A percentile compares a stretch with the other conserved stretches of the same genome.
Conservation (phyloP, 2,329 filamentous ascomycete species). For the Calonectria multiphialidica region DNA sequence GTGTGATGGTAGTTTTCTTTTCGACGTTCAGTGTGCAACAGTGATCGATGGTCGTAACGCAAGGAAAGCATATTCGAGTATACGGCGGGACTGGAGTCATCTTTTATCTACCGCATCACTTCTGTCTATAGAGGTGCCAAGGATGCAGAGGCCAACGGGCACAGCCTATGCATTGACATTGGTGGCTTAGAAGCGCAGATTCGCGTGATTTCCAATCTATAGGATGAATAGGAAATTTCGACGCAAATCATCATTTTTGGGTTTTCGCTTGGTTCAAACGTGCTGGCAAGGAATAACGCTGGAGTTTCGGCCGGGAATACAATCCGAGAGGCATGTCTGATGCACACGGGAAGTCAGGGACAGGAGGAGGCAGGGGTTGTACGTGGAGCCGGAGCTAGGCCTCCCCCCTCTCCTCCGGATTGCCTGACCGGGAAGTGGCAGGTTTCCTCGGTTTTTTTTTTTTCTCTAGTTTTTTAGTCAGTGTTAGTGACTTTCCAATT, state of each 20-base stretch:
- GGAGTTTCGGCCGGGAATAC: background rate
- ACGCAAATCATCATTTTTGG: background rate
- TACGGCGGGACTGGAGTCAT: background rate
- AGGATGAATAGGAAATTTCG: background rate
- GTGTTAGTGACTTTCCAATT: too few species aligned
- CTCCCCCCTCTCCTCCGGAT: too few species aligned
- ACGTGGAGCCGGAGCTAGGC: background rate
- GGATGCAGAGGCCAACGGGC: background rate
- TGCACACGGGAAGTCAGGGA: background rate
- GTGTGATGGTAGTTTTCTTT: constrained; percentile 24
- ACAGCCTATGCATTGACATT: background rate
- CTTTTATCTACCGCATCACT: constrained; percentile 18
- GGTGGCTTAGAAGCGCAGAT: background rate
- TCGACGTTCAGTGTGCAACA: constrained; percentile 31
- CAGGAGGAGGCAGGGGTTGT: background rate
- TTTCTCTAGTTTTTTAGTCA: too few species aligned
- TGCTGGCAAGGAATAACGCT: background rate
- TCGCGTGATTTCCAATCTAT: background rate
- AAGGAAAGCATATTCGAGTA: constrained; percentile 8
- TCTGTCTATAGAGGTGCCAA: background rate
- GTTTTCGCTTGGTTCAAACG: background rate
- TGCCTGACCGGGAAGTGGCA: background rate
- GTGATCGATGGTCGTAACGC: constrained; percentile 19
- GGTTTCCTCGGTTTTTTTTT: background rate
- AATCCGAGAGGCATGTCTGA: background rate